Percentiles rank a stretch among this genome's conserved stretches.
Evolutionary conservation across 805 yeast genomes (phyloP).

Genomic region (Kuraishia floccosa): DNA sequence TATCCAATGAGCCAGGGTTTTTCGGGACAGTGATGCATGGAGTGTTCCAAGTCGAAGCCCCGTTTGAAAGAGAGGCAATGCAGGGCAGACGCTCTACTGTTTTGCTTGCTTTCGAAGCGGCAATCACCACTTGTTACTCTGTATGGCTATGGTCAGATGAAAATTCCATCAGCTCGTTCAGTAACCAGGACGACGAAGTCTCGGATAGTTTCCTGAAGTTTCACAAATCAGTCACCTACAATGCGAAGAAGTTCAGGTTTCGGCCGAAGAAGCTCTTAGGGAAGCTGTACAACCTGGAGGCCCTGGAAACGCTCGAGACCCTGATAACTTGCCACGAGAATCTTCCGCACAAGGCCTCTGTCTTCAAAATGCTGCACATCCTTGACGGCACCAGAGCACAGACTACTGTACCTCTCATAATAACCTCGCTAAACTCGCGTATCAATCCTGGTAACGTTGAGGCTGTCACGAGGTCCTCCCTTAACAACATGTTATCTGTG

Average conservation of each 20-base stretch:
- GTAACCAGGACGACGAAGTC: neutral
- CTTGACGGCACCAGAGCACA: conserved; percentile 80
- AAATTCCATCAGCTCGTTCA: conserved; percentile 11
- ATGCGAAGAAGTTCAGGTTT: conserved; percentile 53
- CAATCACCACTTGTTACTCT: conserved; percentile 39
- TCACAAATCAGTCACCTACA: conserved; percentile 27
- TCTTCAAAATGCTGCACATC: conserved; percentile 59
- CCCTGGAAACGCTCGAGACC: conserved; percentile 60
- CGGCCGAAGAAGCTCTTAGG: conserved; percentile 58
- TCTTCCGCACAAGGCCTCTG: conserved; percentile 14
- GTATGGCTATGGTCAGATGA: conserved; percentile 68
- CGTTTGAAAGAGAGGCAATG: conserved; percentile 35
- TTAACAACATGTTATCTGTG: conserved; percentile 34
- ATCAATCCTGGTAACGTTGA: conserved; percentile 20
- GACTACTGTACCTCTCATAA: conserved; percentile 55
- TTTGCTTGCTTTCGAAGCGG: conserved; percentile 51
- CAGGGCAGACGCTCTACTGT: conserved; percentile 45
- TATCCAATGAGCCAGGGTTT: conserved; percentile 32
- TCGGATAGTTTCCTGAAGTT: conserved; percentile 8
- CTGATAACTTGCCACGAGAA: conserved; percentile 28
- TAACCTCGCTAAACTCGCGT: conserved; percentile 41
- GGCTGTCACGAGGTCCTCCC: conserved; percentile 26
- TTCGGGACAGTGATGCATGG: conserved; percentile 66
- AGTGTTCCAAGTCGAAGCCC: conserved; percentile 65
- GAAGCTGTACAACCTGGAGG: conserved; percentile 52